phyloP scores from a whole-genome alignment of 768 basidiomycete genomes.

The Pisolithus marmoratus region DNA sequence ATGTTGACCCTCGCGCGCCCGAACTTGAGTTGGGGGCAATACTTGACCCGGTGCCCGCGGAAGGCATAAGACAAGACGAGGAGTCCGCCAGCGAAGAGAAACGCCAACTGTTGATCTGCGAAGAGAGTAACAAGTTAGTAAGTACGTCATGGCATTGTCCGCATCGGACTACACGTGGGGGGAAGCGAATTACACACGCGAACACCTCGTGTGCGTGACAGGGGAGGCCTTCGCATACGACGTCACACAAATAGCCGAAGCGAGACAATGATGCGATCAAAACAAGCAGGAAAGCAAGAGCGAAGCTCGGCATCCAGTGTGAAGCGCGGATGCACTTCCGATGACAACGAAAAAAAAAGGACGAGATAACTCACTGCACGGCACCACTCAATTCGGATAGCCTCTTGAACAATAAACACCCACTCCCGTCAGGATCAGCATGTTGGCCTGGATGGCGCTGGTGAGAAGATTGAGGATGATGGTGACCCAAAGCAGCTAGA shows the following conservation, averaged over 20 bases:
- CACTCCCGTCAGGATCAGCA: background rate
- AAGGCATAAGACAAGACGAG: background rate
- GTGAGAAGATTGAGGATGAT: conserved; percentile 47
- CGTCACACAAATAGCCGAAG: conserved; percentile 3
- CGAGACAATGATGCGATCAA: conserved; percentile 1
- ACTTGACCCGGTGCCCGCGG: background rate
- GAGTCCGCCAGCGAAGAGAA: background rate
- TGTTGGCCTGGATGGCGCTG: background rate
- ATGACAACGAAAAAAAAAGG: background rate
- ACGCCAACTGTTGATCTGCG: conserved; percentile 40
- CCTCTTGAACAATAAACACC: conserved; percentile 52
- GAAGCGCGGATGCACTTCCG: background rate
- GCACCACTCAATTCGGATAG: conserved; percentile 57
- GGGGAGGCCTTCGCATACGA: background rate
- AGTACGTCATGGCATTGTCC: background rate
- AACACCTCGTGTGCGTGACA: conserved; percentile 25
- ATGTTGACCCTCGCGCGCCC: background rate
- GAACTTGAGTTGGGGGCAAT: background rate
- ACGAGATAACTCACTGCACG: conserved; percentile 52
- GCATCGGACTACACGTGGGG: too few species aligned
- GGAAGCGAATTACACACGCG: conserved; percentile 19
- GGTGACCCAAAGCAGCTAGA: conserved; percentile 50
- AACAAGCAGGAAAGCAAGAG: background rate
- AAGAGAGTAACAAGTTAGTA: conserved; percentile 24
- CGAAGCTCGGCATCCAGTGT: background rate